Conservation (phyloP, 371 early-diverging fungal species). For the Blakeslea trispora region DNA sequence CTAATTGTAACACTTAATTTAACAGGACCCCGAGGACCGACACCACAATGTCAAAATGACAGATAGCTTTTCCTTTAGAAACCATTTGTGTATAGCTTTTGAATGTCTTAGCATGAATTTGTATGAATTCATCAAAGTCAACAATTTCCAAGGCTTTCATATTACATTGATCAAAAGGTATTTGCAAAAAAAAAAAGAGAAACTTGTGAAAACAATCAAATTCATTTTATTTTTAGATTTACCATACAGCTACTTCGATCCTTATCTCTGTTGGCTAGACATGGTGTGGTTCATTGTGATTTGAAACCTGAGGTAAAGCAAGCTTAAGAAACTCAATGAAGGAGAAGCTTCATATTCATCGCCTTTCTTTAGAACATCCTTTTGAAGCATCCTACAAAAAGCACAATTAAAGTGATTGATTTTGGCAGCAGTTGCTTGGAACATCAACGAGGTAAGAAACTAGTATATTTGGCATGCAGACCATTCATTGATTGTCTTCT, state of each 20-base stretch:
- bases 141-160: conserved; percentile 79
- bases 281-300: conserved; percentile 88
- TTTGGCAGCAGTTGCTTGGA: conserved; percentile 88
- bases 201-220: neutral
- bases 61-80: conserved; percentile 82
- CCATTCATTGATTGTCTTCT: neutral
- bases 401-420: conserved; percentile 89
- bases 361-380: conserved; percentile 61
- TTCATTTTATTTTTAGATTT: too few relatives aligned
- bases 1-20: neutral
- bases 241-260: conserved; percentile 76
- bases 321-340: too few relatives aligned
- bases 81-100: conserved; percentile 88
- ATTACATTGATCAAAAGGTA: conserved; percentile 63
- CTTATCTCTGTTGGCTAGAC: conserved; percentile 60
- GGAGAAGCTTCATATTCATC: too few relatives aligned
- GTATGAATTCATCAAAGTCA: conserved; percentile 88
- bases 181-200: neutral
- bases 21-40: conserved; percentile 69
- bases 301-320: conserved; percentile 79
- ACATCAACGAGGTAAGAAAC: conserved; percentile 50
- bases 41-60: conserved; percentile 77
- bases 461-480: neutral
- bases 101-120: conserved; percentile 88
- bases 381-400: conserved; percentile 54